Evolutionary conservation across 2,329 filamentous ascomycete species (phyloP), one percentile per base, ranked within the genome.

Genomic region (Aspergillus sp.): DNA sequence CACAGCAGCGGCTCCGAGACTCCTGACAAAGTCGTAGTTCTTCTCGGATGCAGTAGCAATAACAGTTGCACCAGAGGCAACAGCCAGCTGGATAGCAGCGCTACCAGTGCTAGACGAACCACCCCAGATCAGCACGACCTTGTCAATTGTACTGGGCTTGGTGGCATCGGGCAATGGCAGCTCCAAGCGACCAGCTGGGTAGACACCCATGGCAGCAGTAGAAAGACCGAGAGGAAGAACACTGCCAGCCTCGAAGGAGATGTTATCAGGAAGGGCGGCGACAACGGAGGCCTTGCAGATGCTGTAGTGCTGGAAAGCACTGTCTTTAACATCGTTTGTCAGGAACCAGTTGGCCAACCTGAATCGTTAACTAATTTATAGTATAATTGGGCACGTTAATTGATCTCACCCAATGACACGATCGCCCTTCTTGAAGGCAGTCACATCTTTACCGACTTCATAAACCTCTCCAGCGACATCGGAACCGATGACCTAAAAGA

Each of bases 401-500:
- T 19, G 12, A 7, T 39, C 33, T 53, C 53, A 62, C 52, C 58
- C 58, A 6, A 58, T 55, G 3, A 62, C 60, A 12, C 58, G 52
- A 44, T 63, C 59, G 4, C 59, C 61, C n/a, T 60, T 47, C 43
- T 59, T 53, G 47, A 65, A 65, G 15, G 54, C 45, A 1, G 53
- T 55, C 2, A 64, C 61, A 5, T 51, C 42, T 0, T 52, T 46
- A 9, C 60, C 76, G 4, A 77, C 66, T 51, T 76, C 70, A 27
- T 70, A 56, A 10, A 77, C 63, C 46, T 73, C 70, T 7, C 74
- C 74, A 0, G 74, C 71, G 3, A 74, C 63, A 54, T 77, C 74
- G 12, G 56, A 60, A 10, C 74, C 74, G 22, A 72, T 54, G 23
- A 72, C 61, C 22, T 43, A 43, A 10, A 13, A 19, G n/a, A n/a